phyloP scores from a whole-genome alignment of 1,284 basidiomycete genomes.

The Stygiomarasmius scandens region DNA sequence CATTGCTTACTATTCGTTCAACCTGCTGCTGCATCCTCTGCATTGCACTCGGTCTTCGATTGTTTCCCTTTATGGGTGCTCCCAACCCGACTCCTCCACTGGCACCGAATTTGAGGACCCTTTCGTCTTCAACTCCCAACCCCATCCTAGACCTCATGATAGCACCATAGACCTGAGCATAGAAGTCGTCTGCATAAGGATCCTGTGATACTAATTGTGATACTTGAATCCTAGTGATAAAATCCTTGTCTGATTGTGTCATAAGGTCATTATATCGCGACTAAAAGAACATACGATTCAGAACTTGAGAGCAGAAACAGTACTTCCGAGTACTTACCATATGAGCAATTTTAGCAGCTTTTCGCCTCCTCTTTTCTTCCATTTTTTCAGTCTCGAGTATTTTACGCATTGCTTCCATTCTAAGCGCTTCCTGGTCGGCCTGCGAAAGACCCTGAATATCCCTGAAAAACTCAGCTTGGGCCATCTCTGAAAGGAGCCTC shows the following conservation, averaged over 20 bases:
- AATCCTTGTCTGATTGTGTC: slow-evolving; percentile 99
- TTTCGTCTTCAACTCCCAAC: slow-evolving; percentile 67
- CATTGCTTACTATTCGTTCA: slow-evolving; percentile 93
- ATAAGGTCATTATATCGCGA: slow-evolving; percentile 97
- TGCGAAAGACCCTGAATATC: slow-evolving; percentile 60
- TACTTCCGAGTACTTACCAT: slow-evolving; percentile 61
- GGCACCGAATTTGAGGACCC: slow-evolving; percentile 81
- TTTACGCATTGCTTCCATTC: slow-evolving; percentile 80
- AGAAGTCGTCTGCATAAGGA: slow-evolving; percentile 97
- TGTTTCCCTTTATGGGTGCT: slow-evolving; percentile 63
- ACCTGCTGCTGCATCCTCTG: slow-evolving; percentile 97
- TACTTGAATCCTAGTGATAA: slow-evolving; percentile 98
- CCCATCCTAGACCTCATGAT: slow-evolving; percentile 79
- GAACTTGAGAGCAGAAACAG: no score
- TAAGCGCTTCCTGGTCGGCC: slow-evolving; percentile 69
- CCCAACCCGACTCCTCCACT: slow-evolving; percentile 84
- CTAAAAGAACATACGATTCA: slow-evolving; percentile 45
- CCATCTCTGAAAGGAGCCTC: slow-evolving; percentile 69
- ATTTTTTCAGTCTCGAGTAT: slow-evolving; percentile 86
- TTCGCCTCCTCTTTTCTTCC: slow-evolving; percentile 80
- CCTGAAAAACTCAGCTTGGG: slow-evolving; percentile 66
- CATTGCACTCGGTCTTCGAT: slow-evolving; percentile 90
- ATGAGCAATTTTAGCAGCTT: slow-evolving; percentile 82
- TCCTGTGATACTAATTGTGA: slow-evolving; percentile 96
- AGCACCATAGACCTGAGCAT: slow-evolving; percentile 94